A percentile compares a stretch with the other conserved stretches of the same genome.
phyloP scores from a whole-genome alignment of 2,329 filamentous ascomycete genomes.

The Colletotrichum scovillei region DNA sequence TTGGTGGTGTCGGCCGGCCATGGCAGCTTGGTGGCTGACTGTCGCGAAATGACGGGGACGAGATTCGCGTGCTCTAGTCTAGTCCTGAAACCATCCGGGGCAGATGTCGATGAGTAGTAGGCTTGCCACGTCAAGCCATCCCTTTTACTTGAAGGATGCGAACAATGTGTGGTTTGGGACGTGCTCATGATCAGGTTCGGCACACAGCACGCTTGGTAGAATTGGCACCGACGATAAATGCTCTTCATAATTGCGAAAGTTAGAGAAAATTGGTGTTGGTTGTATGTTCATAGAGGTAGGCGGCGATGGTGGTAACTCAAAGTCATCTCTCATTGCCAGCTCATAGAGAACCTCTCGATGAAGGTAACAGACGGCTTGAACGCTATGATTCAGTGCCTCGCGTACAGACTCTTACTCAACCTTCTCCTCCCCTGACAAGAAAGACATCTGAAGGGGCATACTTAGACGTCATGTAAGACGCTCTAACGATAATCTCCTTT shows the following conservation, averaged over 20 bases:
- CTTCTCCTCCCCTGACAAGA: background rate
- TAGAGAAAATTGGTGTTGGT: no score
- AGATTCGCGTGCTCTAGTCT: constrained; percentile 5
- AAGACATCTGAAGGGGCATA: background rate
- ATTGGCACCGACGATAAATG: background rate
- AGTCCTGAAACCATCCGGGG: constrained; percentile 7
- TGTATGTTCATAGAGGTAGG: no score
- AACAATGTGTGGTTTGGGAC: background rate
- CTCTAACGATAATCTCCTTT: background rate
- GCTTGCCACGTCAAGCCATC: constrained; percentile 32
- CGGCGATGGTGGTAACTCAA: no score
- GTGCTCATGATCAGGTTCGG: background rate
- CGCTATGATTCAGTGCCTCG: background rate
- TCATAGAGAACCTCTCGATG: background rate
- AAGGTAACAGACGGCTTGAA: background rate
- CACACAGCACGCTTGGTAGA: background rate
- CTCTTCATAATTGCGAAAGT: background rate
- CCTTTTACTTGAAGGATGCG: background rate
- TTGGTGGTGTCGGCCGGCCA: constrained; percentile 11
- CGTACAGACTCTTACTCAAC: background rate
- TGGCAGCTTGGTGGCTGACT: constrained; percentile 13
- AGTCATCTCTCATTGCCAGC: background rate
- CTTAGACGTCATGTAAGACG: background rate
- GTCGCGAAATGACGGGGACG: constrained; percentile 8
- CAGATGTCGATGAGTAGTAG: constrained; percentile 1